Conservation (phyloP, 352 stramenopile genomes). For the Pythium phragmiticola region DNA sequence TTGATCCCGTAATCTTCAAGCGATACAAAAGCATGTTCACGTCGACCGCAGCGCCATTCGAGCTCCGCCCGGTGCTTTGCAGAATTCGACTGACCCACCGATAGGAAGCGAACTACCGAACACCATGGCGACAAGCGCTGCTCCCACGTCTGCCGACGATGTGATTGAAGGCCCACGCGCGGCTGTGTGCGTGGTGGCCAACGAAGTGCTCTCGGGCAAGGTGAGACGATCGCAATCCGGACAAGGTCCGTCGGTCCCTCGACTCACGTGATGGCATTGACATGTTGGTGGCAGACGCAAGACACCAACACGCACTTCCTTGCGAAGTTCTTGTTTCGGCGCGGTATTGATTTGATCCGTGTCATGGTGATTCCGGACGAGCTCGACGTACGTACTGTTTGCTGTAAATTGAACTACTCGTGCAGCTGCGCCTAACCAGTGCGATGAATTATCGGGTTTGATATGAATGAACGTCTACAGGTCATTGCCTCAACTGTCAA, state of each 20-base stretch:
- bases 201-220: conserved; percentile 86
- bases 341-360: conserved; percentile 74
- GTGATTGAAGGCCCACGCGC: conserved; percentile 37
- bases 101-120: too few species aligned
- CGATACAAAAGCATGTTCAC: background rate
- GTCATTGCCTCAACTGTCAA: conserved; percentile 73
- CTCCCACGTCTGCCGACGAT: background rate
- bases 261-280: background rate
- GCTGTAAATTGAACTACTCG: background rate
- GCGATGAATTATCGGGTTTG: background rate
- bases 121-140: conserved; percentile 2
- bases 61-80: background rate
- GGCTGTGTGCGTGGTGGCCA: conserved; percentile 78
- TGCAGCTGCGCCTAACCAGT: background rate
- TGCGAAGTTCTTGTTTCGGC: conserved; percentile 55
- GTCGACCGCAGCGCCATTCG: background rate
- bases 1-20: conserved; percentile 15
- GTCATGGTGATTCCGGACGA: conserved; percentile 81
- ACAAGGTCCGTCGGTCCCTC: background rate
- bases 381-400: conserved; percentile 42
- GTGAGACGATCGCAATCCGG: conserved; percentile 26
- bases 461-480: conserved; percentile 22
- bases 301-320: conserved; percentile 85
- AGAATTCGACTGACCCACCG: background rate
- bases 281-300: conserved; percentile 46